Conservation (phyloP, 768 basidiomycete species). For the Udeniomyces megalosporus region DNA sequence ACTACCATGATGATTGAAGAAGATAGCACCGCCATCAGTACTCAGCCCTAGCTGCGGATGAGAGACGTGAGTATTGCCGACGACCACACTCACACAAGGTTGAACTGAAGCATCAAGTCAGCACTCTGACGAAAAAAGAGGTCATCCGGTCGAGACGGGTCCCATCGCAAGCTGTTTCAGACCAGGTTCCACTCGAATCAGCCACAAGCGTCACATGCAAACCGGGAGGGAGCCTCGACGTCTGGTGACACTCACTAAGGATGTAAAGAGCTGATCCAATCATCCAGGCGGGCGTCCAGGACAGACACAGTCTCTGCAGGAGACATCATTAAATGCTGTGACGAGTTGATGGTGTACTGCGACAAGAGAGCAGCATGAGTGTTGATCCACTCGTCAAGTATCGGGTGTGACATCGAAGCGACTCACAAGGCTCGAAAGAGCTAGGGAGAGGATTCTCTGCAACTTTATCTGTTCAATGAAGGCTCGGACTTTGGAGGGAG, state of each 20-base stretch:
- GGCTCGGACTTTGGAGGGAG: slow-evolving; percentile 3
- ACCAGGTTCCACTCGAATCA: no score
- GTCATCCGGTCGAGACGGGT: slow-evolving; percentile 1
- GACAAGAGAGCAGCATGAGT: neutral
- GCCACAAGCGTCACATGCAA: no score
- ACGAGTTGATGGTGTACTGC: slow-evolving; percentile 6
- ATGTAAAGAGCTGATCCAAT: neutral
- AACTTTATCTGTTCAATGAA: slow-evolving; percentile 10
- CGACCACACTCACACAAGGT: neutral
- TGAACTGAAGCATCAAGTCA: neutral
- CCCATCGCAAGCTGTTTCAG: slow-evolving; percentile 5
- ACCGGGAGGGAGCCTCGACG: no score
- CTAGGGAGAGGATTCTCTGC: slow-evolving; percentile 3
- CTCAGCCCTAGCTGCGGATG: no score
- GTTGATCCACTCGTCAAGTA: no score
- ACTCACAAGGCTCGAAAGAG: slow-evolving; percentile 2
- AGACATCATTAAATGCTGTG: neutral
- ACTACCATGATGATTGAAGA: neutral
- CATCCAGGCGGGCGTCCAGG: neutral
- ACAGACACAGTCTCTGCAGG: neutral
- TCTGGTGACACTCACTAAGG: neutral
- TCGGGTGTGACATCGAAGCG: neutral
- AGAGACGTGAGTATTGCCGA: no score
- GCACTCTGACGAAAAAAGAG: neutral
- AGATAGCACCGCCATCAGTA: no score